Percentiles rank a stretch among this genome's conserved stretches.
Conservation (phyloP, 1,284 basidiomycete species). For the Grifola frondosa region DNA sequence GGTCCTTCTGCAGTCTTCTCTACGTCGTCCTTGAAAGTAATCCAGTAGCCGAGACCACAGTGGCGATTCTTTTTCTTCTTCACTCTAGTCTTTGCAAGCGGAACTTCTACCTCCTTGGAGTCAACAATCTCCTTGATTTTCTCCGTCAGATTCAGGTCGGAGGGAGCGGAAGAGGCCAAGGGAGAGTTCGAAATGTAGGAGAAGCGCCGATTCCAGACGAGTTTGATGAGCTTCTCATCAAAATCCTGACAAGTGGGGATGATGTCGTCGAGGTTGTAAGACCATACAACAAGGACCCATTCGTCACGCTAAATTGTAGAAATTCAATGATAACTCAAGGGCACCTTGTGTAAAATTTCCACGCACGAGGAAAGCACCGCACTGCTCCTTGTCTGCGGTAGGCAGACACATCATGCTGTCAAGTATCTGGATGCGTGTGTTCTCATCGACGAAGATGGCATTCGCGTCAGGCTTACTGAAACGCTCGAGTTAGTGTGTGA, state of each 20-base stretch:
- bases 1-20: conserved; percentile 46
- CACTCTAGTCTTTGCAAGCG: conserved; percentile 36
- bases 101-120: conserved; percentile 24
- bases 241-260: conserved; percentile 65
- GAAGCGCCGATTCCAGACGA: conserved; percentile 69
- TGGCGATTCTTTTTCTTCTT: conserved; percentile 26
- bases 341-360: neutral
- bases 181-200: conserved; percentile 37
- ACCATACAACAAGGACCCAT: conserved; percentile 74
- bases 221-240: conserved; percentile 76
- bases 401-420: conserved; percentile 63
- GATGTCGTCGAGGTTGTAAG: conserved; percentile 70
- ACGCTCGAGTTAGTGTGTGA: conserved; percentile 1
- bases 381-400: conserved; percentile 77
- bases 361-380: conserved; percentile 78
- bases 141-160: conserved; percentile 52
- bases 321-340: too few species aligned
- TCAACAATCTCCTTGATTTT: conserved; percentile 28
- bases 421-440: conserved; percentile 65
- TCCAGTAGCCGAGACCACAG: conserved; percentile 40
- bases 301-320: conserved; percentile 59
- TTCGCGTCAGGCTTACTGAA: conserved; percentile 50
- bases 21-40: conserved; percentile 38
- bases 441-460: conserved; percentile 55
- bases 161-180: conserved; percentile 43